Evolutionary conservation across 2,329 filamentous ascomycete species (phyloP), one percentile per base, ranked within the genome.

Genomic region (Calonectria pseudoturangicola): DNA sequence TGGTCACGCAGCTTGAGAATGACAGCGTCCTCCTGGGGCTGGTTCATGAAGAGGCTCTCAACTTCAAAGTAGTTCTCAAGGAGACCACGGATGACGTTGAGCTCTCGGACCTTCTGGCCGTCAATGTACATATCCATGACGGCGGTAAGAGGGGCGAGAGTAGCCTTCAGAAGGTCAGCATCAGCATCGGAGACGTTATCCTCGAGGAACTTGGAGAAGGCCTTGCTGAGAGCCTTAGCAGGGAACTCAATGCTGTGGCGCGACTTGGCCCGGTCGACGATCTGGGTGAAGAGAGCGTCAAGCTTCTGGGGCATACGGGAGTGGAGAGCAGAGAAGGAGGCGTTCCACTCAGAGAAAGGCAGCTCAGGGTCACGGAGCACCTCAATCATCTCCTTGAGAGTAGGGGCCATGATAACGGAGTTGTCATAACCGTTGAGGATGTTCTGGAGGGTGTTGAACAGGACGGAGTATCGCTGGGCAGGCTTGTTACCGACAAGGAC

Each of bases 361-460:
- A 99, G 90, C 80, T 98, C 96, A 1, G 94, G 92, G 81, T 98
- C 92, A 50, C 96, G 93, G 27, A 99, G 91, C 13, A 99, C 96
- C 73, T 95, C 92, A n/a, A 98, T 92, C 45, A 98, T 89, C 82
- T 97, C 94, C 85, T 94, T 95, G 27, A 99, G 88, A 1, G 95
- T 97, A 72, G 92, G 86, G 65, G 92, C 90, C 96, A 99, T 98
- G 85, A 98, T 95, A 77, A 98, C 93, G 78, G 98, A 96, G 89
- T 99, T 99, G 86, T 99, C 97, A 82, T 95, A 99, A 72, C 97
- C 97, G 80, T 93, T 89, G 18, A 99, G 91, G 77, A 99, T 98
- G 85, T 98, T 96, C 81, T 91, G 88, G 56, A 98, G 90, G 73
- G 95, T 94, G 84, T 89, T 92, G 86, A 92, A 91, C 28, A 98